Evolutionary conservation across 768 basidiomycete species (phyloP), one percentile per base, ranked within the genome.

Genomic region (Pholiota conissans): DNA sequence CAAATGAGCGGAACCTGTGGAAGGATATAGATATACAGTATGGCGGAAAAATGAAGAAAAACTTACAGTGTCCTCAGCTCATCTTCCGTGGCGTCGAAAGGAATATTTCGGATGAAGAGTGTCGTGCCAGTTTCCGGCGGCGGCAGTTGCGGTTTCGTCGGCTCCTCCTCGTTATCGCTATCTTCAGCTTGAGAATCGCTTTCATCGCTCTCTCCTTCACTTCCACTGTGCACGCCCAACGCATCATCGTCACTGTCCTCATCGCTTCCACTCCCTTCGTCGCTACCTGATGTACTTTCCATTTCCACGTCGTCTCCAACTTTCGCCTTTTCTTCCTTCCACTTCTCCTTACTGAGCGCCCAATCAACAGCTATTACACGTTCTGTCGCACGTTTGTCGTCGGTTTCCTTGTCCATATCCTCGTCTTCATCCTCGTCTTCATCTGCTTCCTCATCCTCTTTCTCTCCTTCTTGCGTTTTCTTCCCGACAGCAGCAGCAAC

Each of bases 301-400:
- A 74, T 76, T 14, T 74, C 73, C 7, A 70, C 66, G 60, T 76
- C 74, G 61, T 71, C 77, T 34, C 72, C 73, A 7, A 78, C 57
- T 68, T 86, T 84, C 45, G 80, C 81, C 71, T 85, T 84, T 63
- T 87, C 89, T 68, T 90, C 86, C 69, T 92, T 81, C 92, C 93
- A 97, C 72, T 86, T 90, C 48, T 91, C 90, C 74, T 97, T 96
- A 70, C 93, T 93, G 69, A 98, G 71, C 3, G 95, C 96, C 93
- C 94, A 98, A 75, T 98, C 95, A 26, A 98, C 96, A 6, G 94
- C 93, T 35, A 96, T 91, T 14, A 85, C 75, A 52, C 94, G 78
- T 66, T 83, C 84, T 1, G 70, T 74, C 0, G 73, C 70, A 39
- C 66, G 69, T 63, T 73, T 74, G 58, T 72, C 69, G 18, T 69